phyloP scores from a whole-genome alignment of 2,329 filamentous ascomycete genomes.

The Sclerotinia minor region DNA sequence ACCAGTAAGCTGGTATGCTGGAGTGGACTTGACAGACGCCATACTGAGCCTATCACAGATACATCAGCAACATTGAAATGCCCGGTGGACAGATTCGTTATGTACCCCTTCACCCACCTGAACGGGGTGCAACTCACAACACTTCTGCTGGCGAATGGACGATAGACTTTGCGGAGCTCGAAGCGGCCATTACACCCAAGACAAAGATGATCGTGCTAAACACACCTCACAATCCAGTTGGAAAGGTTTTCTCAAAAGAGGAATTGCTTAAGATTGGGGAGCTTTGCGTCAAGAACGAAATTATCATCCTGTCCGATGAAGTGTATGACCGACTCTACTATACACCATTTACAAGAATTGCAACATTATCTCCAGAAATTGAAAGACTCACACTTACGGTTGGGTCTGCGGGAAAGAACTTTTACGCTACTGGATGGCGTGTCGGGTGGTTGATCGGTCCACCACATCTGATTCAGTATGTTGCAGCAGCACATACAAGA shows the following conservation, averaged over 20 bases:
- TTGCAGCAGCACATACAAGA: conserved; percentile 86
- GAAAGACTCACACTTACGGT: conserved; percentile 88
- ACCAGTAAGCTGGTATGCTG: conserved; percentile 63
- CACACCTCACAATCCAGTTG: conserved; percentile 88
- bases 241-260: conserved; percentile 85
- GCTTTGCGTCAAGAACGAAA: conserved; percentile 86
- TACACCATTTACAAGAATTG: conserved; percentile 89
- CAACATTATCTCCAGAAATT: conserved; percentile 86
- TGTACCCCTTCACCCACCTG: conserved; percentile 88
- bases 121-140: conserved; percentile 73
- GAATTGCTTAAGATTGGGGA: conserved; percentile 85
- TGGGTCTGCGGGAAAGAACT: conserved; percentile 95
- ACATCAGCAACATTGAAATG: conserved; percentile 99
- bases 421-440: conserved; percentile 96
- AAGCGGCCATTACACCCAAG: conserved; percentile 75
- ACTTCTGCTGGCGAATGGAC: conserved; percentile 87
- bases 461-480: conserved; percentile 84
- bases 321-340: conserved; percentile 97
- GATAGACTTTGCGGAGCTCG: conserved; percentile 79
- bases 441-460: conserved; percentile 93
- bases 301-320: conserved; percentile 89
- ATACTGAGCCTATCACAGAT: conserved; percentile 48
- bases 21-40: not conserved
- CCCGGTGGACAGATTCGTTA: conserved; percentile 92
- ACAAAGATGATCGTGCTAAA: conserved; percentile 97